Percentiles rank a stretch among this genome's conserved stretches.
These are phyloP conservation scores for Spergularia azorica DNA, from an alignment of 179 eudicot genomes.

Conservation along the genomic window DNA sequence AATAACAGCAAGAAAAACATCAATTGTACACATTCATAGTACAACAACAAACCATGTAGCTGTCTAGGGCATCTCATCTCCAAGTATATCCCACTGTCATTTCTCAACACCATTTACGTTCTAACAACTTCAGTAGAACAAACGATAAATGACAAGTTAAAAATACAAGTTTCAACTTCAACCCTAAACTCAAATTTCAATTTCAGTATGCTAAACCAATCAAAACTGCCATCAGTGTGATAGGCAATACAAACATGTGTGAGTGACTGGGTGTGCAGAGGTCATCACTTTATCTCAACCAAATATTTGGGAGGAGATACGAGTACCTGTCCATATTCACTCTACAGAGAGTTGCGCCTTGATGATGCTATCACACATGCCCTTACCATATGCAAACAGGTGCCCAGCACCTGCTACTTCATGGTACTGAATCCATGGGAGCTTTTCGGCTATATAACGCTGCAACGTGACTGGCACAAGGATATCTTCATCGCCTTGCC, in stretches of 20 bases:
- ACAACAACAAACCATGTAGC: no score
- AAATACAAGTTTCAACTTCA: no score
- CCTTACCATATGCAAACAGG: conserved; percentile 40
- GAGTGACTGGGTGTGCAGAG: no score
- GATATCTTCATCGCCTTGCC: conserved; percentile 60
- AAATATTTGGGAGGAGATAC: conserved; percentile 3
- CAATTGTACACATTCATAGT: no score
- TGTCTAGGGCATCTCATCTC: no score
- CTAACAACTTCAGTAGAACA: no score
- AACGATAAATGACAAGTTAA: no score
- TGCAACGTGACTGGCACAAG: conserved; percentile 46
- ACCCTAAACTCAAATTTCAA: no score
- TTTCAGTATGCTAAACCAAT: neutral
- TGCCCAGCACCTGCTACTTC: conserved; percentile 50
- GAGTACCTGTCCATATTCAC: conserved; percentile 8
- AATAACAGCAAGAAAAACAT: no score
- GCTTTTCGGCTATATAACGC: conserved; percentile 41
- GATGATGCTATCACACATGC: conserved; percentile 45
- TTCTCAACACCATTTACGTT: no score
- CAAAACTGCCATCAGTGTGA: conserved; percentile 5
- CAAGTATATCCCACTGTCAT: no score
- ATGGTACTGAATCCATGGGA: conserved; percentile 53
- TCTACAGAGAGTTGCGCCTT: conserved; percentile 42
- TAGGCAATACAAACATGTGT: no score
- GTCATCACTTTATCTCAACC: conserved; percentile 4